Conservation (phyloP, 208 protist genomes). For the Leishmania gerbilli region DNA sequence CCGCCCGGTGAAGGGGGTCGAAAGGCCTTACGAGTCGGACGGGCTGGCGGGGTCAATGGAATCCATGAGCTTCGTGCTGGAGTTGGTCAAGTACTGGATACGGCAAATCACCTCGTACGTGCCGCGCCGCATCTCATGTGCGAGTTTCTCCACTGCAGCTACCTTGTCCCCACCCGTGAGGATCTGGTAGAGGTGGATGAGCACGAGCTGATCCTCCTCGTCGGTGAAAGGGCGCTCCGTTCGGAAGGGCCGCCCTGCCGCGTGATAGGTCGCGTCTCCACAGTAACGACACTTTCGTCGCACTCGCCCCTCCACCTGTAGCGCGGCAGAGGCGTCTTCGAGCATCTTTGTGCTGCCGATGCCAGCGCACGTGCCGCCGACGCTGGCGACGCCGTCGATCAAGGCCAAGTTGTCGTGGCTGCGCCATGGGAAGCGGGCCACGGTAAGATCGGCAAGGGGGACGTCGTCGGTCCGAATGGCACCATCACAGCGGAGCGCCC, state of each 20-base stretch:
- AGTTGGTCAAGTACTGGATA: slow-evolving; percentile 69
- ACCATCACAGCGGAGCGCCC: slow-evolving; percentile 21
- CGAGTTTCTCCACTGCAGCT: slow-evolving; percentile 61
- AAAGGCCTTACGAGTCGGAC: slow-evolving; percentile 1
- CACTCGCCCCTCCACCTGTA: background rate
- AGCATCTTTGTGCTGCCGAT: slow-evolving; percentile 62
- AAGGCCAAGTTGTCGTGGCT: slow-evolving; percentile 69
- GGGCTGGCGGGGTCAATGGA: slow-evolving; percentile 19
- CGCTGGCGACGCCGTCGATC: slow-evolving; percentile 79
- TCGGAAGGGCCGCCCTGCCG: slow-evolving; percentile 42
- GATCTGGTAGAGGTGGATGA: slow-evolving; percentile 71
- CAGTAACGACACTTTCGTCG: slow-evolving; percentile 58
- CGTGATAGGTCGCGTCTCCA: slow-evolving; percentile 52
- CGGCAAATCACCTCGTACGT: slow-evolving; percentile 73
- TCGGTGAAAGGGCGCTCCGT: slow-evolving; percentile 51
- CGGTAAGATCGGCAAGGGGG: slow-evolving; percentile 39
- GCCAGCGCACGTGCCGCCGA: slow-evolving; percentile 68
- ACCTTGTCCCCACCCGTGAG: slow-evolving; percentile 68
- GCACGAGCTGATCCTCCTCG: slow-evolving; percentile 69
- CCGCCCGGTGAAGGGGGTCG: background rate
- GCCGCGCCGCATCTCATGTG: slow-evolving; percentile 62
- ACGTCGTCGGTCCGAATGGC: slow-evolving; percentile 13
- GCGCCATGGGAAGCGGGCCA: slow-evolving; percentile 57
- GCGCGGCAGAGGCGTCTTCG: background rate
- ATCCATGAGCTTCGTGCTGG: slow-evolving; percentile 69